phyloP scores from a whole-genome alignment of 352 stramenopile species.

The Pythium aristosporum region DNA sequence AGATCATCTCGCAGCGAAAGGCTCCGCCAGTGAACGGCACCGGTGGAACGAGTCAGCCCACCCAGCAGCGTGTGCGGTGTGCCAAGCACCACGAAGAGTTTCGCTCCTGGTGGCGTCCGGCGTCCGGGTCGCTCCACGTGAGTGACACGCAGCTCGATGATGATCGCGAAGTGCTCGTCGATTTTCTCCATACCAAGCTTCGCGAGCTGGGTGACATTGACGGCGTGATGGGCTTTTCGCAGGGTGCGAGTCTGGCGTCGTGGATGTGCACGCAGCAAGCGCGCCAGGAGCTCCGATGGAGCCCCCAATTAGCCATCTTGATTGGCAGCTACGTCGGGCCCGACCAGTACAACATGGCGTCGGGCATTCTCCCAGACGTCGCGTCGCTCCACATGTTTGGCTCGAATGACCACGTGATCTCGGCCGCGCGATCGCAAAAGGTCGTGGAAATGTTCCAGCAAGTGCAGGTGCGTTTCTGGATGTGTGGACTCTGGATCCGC shows the following conservation, averaged over 20 bases:
- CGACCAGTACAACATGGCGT: slow-evolving; percentile 51
- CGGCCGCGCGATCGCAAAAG: slow-evolving; percentile 61
- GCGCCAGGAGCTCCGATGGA: slow-evolving; percentile 60
- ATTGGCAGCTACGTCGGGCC: slow-evolving; percentile 75
- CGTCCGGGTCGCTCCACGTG: slow-evolving; percentile 43
- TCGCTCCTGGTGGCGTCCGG: slow-evolving; percentile 71
- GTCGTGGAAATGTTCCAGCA: slow-evolving; percentile 67
- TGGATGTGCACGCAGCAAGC: slow-evolving; percentile 80
- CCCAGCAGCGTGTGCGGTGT: slow-evolving; percentile 33
- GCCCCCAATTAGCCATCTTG: slow-evolving; percentile 63
- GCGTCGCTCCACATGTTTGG: slow-evolving; percentile 76
- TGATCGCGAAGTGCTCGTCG: slow-evolving; percentile 54
- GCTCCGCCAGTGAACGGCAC: background rate
- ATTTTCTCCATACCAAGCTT: slow-evolving; percentile 59
- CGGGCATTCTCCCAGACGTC: slow-evolving; percentile 49
- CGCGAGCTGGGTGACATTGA: slow-evolving; percentile 61
- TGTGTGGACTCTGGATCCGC: background rate
- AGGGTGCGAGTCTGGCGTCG: slow-evolving; percentile 72
- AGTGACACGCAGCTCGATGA: slow-evolving; percentile 47
- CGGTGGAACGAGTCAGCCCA: slow-evolving; percentile 9
- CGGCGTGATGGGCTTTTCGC: slow-evolving; percentile 81
- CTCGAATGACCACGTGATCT: slow-evolving; percentile 80
- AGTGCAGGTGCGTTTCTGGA: slow-evolving; percentile 35
- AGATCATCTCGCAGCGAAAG: slow-evolving; percentile 56
- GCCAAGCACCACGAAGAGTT: slow-evolving; percentile 63